Evolutionary conservation across 495 filamentous ascomycete species (phyloP), one percentile per base, ranked within the genome.

Genomic region (Tuber microsphaerosporum): DNA sequence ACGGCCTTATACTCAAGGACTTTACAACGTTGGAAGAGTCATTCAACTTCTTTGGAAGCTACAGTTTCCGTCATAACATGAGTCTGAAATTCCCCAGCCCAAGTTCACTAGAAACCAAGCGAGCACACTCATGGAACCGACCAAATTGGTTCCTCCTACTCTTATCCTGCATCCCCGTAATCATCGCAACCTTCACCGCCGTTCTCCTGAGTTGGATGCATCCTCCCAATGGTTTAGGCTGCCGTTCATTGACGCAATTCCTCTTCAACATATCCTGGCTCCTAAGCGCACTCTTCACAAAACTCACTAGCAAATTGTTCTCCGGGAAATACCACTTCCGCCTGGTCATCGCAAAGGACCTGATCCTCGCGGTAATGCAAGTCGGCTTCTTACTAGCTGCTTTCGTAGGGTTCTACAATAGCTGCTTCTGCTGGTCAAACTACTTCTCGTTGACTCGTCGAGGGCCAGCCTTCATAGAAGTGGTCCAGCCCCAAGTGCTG

Each of bases 291-390:
- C 20, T 37, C 22, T n/a, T 73, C 20, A 73, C 71, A 14, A 37
- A 22, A 14, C 20, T 73, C 3, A n/a, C 51, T 8, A 14, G 71
- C 31, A n/a, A 1, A 2, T 34, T 16, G 17, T 51, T 34, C 22
- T 5, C 71, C 44, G 71, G 71, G 2, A 73, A 73, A 34, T 73
- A 70, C 71, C 71, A 73, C 44, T 73, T 44, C 16, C 51, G 51
- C 43, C 43, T 51, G 10, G 20, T 70, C 34, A 22, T 73, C 22
- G 34, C 10, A 10, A 73, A 73, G 10, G 71, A 70, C 71, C 34
- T 46, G 17, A 46, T 73, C 20, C 43, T 73, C 71, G 26, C 39
- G 9, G 12, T 73, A 10, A 19, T 73, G n/a, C 34, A 45, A 34
- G 26, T 31, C 26, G 71, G 71, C 71, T 73, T 73, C 43, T 14